Evolutionary conservation across 2,329 filamentous ascomycete genomes (phyloP), one percentile per base, ranked within the genome.

Genomic region (Coniochaeta prunicola): DNA sequence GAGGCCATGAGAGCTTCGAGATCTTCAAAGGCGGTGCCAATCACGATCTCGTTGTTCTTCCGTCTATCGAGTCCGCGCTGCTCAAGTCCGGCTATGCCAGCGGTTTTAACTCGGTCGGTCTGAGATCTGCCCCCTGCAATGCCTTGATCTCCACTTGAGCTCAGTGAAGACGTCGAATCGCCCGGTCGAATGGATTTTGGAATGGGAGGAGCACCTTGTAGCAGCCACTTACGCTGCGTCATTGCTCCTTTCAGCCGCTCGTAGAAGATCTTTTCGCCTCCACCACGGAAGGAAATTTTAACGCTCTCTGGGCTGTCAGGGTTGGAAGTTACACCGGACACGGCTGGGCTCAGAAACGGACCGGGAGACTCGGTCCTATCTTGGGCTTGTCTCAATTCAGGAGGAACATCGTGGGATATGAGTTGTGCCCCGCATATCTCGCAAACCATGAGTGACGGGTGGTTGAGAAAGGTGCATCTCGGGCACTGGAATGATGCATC

Each of bases 1-100:
- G 93, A 97, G 3, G 92, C 91, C 93, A 97, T 99, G 38, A 99
- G 80, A 3, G 94, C 92, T 70, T 97, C 93, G 0, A 99, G 82
- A 68, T 99, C 94, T 70, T 97, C 93, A 67, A 99, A 99, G 0
- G 94, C 92, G 64, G 85, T 92, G 28, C 93, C 93, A 63, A 99
- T 96, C 56, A 97, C 87, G 10, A 91, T 76, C 72, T 97, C 92
- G 66, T 97, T 97, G 71, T 96, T 96, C 75, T 91, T 93, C 59
- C 91, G 88, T 68, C 92, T 84, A 65, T 92, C 90, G 6, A 93
- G 75, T 0, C 91, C 90, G 62, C 92, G 85, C 67, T 91, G 88
- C 71, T 99, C 94, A 1, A 99, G 80, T 0, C 92, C 93, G 10
- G 93, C 93, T 66, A 99, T 97, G 2, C 94, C 94, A 4, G 91